Base-by-base conservation (phyloP, 2,329 filamentous ascomycete genomes). In the Aspergillus calidoustus region DNA sequence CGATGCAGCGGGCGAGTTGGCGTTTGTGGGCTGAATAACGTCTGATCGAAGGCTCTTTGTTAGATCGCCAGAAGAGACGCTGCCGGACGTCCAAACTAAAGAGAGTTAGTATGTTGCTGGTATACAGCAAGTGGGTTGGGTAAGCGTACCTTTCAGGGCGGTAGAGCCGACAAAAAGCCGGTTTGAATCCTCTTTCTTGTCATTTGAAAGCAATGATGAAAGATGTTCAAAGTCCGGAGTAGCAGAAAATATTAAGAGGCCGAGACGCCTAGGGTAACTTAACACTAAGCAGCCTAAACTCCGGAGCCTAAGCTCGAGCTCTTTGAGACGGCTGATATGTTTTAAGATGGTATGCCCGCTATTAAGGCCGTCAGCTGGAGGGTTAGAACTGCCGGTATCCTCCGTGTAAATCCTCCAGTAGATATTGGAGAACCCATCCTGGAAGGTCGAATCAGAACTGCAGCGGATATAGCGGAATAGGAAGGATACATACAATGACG, bases 371-470 rank as follows among this genome's bases (percentile, higher is more conserved):
- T 76, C 76, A 23, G 68, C 68, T 17, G 74, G 64, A 53, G 69
- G 63, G 59, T 67, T 74, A 31, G 71, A 60, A 57, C 70, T 72
- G 61, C 65, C 69, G 49, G 68, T 67, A 59, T 77, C 76, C 62
- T 78, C 76, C 23, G 74, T 77, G 64, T 78, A 79, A 60, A 78
- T 74, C 66, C 76, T 77, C 77, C 78, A 80, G 59, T 79, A 74
- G 28, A 80, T 75, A 43, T 70, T 76, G 63, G 76, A 77, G 68
- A 79, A 79, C 38, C 76, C 77, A 72, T 79, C 77, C 78, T 80
- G 51, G 17, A 43, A 46, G 30, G n/a, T 11, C 31, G 43, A 11
- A 58, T 76, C 68, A 76, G 70, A 62, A 41, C 25, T 28, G 58
- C 28, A 25, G 25, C 41, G 19, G 34, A 46, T 23, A n/a, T 28